Evolutionary conservation across 306 rosid species (phyloP), one percentile per base, ranked within the genome.

Genomic region (Glycine tomentella): DNA sequence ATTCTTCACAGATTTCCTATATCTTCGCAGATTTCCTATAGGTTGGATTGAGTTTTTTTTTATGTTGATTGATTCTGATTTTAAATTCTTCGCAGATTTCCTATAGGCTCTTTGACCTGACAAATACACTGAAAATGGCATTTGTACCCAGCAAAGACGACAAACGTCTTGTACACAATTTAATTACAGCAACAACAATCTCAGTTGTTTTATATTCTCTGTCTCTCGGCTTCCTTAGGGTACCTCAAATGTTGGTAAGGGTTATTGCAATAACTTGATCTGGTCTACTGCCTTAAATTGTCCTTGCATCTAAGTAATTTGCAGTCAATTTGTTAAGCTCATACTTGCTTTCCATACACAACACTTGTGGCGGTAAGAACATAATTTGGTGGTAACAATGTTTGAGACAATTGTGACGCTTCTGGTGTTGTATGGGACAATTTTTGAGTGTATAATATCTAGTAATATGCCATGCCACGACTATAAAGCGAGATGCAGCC

Each of bases 61-160:
- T 45, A 9, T 56, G 42, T 53, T 74, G 72, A 51, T 65, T 16
- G 71, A 63, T 55, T 67, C 76, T 62, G 59, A 53, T 17, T 72
- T 8, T 69, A 59, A 71, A 57, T 61, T 75, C 79, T 80, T 61
- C 79, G 96, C 98, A 95, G 99, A 89, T 88, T 73, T 93, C 99
- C 63, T 89, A 89, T 86, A 88, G 99, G 81, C 87, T 95, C 46
- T 89, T 92, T 61, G 90, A 91, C 36, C 88, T 93, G 84, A 93
- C 99, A 90, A 95, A 93, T 86, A 86, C 87, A 40, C 87, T 95
- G 79, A 95, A 95, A 90, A 76, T 71, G 2, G 99, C 98, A 45
- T 93, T 95, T 77, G 92, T 95, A 59, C 99, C 99, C 15, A 57
- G 94, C 82, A 95, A 93, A 85, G 98, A 95, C 81, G 15, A 85